Base-by-base conservation (phyloP, 106 monocot species). In the Dendrobium catenatum region DNA sequence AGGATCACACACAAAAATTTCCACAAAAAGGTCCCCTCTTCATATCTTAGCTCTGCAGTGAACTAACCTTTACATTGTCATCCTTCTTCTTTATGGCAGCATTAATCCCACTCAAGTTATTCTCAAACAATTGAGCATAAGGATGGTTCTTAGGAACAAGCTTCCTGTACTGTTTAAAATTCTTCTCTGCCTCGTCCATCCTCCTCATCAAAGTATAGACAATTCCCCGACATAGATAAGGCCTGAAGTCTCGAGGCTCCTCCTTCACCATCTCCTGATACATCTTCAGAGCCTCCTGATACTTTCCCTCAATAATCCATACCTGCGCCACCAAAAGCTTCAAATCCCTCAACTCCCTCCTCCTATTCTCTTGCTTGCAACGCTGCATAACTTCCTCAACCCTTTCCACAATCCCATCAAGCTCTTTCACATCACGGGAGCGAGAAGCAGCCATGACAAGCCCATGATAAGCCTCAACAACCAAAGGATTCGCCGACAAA, bases 391-490 rank as follows among this genome's bases (percentile, higher is more conserved):
- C 89, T 2, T 26, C 54, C 67, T 85, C 77, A 15, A 91, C 87
- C 49, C 87, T 80, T 48, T 84, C 72, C 22, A 87, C 55, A n/a
- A 91, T 68, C n/a, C 43, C 55, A 4, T 29, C 51, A 29, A 91
- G 78, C 33, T 85, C 84, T 9, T 27, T 58, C 31, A 44, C 33
- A 51, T 24, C 77, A 19, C 31, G 56, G 2, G 75, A 72, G 49
- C 87, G 78, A 33, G 85, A 84, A 5, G 91, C 85, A 16, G 83
- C 79, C 88, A 91, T 79, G 6, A 96, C 84, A 16, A 96, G 87
- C 55, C 93, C 95, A 44, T 96, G 95, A 77, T 93, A 96, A 4
- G 95, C 95, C 75, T 96, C 95, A 15, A 91, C 93, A 16, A 85
- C 49, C 8, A 85, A 83, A 15, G 95, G 95, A 55, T 89, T 88